Base-by-base conservation (phyloP, 768 basidiomycete genomes). In the Strobilomyces confusus region DNA sequence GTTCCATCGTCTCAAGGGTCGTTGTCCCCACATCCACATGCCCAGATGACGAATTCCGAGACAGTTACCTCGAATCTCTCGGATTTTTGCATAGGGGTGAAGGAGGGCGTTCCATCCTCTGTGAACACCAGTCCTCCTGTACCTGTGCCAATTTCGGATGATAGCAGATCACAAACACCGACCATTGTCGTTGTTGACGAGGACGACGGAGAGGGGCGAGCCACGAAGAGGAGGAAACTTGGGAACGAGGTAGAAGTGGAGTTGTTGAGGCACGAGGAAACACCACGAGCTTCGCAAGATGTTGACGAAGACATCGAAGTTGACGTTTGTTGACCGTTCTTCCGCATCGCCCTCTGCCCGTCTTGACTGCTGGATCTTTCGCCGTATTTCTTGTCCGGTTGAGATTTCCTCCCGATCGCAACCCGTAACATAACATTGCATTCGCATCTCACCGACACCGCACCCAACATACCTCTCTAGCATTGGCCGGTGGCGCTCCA, bases 141-240 rank as follows among this genome's bases (percentile, higher is more conserved):
- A 0, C 69, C 73, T 49, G 70, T 69, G 6, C 71, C 73, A 59
- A 65, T 72, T 59, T 53, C 22, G 37, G 58, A 34, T 49, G 37
- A 33, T 15, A 44, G 25, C 45, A 66, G 63, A 36, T 73, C 58
- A 53, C 75, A 17, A 74, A 75, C 17, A 77, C 80, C 84, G n/a
- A 78, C 83, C 32, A 72, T 87, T 38, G 71, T 83, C 42, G 73
- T 84, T 30, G 85, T 72, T 34, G 73, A 87, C n/a, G 84, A 86
- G 49, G 78, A 78, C 23, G 56, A 60, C 32, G 77, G 79, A 36
- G 76, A 81, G 42, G 77, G 74, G 33, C 82, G 84, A 41, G 76
- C 71, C 26, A 64, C 72, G 48, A 89, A 87, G 70, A 79, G 79
- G 58, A 76, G 86, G 62, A 67, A 67, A 50, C 56, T 76, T 36